Conservation (phyloP, 768 basidiomycete genomes). For the Mycena haematopus region DNA sequence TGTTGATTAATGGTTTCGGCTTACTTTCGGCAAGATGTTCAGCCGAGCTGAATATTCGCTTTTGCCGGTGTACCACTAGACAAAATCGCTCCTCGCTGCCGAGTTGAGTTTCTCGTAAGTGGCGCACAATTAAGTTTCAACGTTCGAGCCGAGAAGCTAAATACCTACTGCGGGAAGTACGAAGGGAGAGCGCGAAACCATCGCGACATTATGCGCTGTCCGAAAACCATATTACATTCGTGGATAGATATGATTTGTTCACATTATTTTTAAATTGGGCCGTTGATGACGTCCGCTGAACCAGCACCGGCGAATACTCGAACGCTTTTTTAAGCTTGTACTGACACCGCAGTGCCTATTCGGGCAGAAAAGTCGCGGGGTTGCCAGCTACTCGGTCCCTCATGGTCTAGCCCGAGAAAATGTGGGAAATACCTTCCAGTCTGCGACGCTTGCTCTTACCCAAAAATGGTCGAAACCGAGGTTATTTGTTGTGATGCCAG, state of each 20-base stretch:
- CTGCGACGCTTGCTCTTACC: background rate
- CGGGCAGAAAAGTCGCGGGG: background rate
- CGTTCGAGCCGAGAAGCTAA: too few relatives aligned
- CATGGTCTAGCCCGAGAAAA: background rate
- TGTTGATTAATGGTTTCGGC: too few relatives aligned
- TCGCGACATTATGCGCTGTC: too few relatives aligned
- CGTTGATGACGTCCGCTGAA: background rate
- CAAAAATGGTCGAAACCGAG: conserved; percentile 4
- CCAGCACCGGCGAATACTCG: background rate
- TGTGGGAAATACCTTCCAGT: background rate
- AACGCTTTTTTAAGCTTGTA: background rate
- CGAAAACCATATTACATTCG: too few relatives aligned
- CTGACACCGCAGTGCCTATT: background rate
- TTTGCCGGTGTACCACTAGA: too few relatives aligned
- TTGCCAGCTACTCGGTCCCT: background rate
- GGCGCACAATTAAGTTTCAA: too few relatives aligned
- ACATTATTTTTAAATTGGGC: background rate
- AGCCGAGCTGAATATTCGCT: too few relatives aligned
- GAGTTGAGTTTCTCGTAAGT: too few relatives aligned
- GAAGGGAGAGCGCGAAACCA: too few relatives aligned
- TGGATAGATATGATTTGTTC: background rate
- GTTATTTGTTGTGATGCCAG: conserved; percentile 7
- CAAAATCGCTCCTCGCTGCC: too few relatives aligned
- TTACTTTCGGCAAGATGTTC: too few relatives aligned
- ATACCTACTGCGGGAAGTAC: too few relatives aligned